Base-by-base conservation (phyloP, 345 rosid genomes). In the Pelargonium nanum region DNA sequence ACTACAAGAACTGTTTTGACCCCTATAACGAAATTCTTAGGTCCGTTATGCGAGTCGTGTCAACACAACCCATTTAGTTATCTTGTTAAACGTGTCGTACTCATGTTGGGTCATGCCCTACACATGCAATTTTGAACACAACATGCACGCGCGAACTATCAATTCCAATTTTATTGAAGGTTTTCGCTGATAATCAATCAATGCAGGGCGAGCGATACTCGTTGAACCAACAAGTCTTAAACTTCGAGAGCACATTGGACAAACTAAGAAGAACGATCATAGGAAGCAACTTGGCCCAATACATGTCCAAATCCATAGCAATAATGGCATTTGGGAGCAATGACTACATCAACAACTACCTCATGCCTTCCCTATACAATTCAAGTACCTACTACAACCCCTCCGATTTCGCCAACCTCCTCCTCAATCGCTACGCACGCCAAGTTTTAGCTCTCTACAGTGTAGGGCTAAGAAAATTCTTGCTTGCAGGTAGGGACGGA, bases 331-430 rank as follows among this genome's bases (percentile, higher is more conserved):
- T 82, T 22, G 96, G 96, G 1, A 85, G 81, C 78, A 91, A 85
- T 74, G 97, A 91, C 80, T 87, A 91, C 74, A 78, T 85, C 62
- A 80, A 88, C 67, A 88, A 85, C 57, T 91, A 84, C 66, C 83
- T 88, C 53, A 65, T 79, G 80, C 89, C 96, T 40, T 50, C 73
- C 1, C 51, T 80, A 7, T 91, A 79, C 57, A 72, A 75, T 23
- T 69, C 89, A 5, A 69, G 70, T 71, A 78, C 77, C 61, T 72
- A 58, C 40, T 91, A 80, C 65, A 79, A 72, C 34, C 81, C 84
- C 4, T 16, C 56, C 25, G 75, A 73, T 24, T 87, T 55, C 52
- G 93, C 97, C 7, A 74, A 83, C 34, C 75, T 81, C 22, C 86
- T 87, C 62, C 60, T 82, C 64, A 69, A 62, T 53, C 76, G 81